Conservation (phyloP, 345 rosid species). For the Hibiscus tridactylites region DNA sequence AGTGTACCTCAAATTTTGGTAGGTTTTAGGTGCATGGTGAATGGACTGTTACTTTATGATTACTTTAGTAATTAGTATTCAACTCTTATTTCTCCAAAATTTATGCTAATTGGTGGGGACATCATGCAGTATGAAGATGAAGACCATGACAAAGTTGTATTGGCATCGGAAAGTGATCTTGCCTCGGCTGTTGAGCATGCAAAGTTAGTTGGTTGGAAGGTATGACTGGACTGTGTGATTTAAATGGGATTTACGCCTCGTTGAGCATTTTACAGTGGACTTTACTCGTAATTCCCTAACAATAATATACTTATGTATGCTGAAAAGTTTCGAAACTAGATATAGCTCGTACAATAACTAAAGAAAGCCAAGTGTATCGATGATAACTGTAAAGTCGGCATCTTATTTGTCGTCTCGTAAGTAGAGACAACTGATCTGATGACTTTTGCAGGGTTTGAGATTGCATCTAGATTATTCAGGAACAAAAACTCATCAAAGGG, state of each 20-base stretch:
- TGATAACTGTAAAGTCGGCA: not conserved
- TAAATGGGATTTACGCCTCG: not conserved
- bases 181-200: constrained; percentile 88
- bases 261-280: not conserved
- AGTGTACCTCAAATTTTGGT: constrained; percentile 87
- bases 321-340: not conserved
- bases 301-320: not conserved
- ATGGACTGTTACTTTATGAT: not conserved
- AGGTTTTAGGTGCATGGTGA: not conserved
- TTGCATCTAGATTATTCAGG: constrained; percentile 78
- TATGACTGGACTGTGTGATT: constrained; percentile 16
- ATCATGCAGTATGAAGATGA: constrained; percentile 83
- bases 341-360: not conserved
- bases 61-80: not conserved
- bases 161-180: constrained; percentile 84
- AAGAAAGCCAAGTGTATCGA: not conserved
- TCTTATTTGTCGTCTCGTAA: not conserved
- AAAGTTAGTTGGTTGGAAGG: constrained; percentile 87
- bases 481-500: constrained; percentile 29
- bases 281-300: not conserved
- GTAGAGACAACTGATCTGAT: not conserved
- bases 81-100: not conserved
- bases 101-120: constrained; percentile 13
- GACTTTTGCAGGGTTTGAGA: constrained; percentile 68
- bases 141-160: constrained; percentile 85